These are phyloP conservation scores for Gastroboletus turbinatus DNA, from an alignment of 1,284 basidiomycete genomes.

Conservation along the genomic window DNA sequence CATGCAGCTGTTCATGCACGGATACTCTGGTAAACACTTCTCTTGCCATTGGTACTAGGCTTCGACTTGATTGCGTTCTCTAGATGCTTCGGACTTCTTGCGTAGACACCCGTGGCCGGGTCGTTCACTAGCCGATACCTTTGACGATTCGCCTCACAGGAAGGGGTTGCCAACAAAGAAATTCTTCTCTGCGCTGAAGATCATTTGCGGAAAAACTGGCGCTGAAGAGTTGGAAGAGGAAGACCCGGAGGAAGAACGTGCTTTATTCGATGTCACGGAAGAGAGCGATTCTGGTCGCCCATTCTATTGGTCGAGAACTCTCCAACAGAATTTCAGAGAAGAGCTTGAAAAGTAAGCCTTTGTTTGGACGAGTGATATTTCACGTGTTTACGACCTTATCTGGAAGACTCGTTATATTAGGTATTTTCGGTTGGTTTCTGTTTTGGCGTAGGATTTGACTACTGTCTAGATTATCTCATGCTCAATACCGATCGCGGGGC, in stretches of 20 bases:
- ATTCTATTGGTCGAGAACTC: slow-evolving; percentile 78
- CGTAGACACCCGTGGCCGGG: slow-evolving; percentile 87
- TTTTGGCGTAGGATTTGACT: neutral
- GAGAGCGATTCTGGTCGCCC: slow-evolving; percentile 49
- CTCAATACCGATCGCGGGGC: slow-evolving; percentile 83
- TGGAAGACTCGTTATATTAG: slow-evolving; percentile 75
- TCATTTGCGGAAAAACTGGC: slow-evolving; percentile 80
- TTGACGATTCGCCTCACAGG: slow-evolving; percentile 77
- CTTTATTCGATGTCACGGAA: slow-evolving; percentile 63
- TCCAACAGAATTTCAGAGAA: slow-evolving; percentile 81
- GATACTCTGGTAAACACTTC: slow-evolving; percentile 62
- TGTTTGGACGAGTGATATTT: neutral
- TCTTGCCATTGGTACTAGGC: neutral
- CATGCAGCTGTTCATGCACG: slow-evolving; percentile 86
- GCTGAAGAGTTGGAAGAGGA: slow-evolving; percentile 69
- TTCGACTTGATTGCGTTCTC: neutral
- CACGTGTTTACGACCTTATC: slow-evolving; percentile 6
- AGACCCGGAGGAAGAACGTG: slow-evolving; percentile 68
- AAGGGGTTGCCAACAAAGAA: slow-evolving; percentile 64
- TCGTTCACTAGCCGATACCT: slow-evolving; percentile 78
- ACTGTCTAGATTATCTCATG: slow-evolving; percentile 75
- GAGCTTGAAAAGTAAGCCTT: slow-evolving; percentile 79
- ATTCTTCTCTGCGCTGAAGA: slow-evolving; percentile 62
- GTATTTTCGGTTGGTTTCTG: slow-evolving; percentile 36
- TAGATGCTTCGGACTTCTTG: slow-evolving; percentile 86